Base-by-base conservation (phyloP, 495 filamentous ascomycete species). In the Penicillium herquei region DNA sequence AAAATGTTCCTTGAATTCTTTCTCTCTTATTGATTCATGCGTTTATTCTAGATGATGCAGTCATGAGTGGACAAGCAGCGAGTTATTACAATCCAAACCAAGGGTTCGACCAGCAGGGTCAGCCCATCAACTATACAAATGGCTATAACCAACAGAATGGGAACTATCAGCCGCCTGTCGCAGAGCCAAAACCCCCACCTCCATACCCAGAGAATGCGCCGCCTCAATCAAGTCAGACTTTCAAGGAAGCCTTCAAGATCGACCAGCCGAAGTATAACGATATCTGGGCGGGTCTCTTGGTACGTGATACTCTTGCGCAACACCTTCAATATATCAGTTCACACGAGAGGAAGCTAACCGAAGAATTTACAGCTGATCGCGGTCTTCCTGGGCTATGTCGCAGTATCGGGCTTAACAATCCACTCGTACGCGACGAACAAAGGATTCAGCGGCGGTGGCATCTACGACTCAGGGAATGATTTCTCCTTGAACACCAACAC, bases 191-290 rank as follows among this genome's bases (percentile, higher is more conserved):
- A 49, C 66, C 62, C 11, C 65, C 59, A 2, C 65, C 64, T 8
- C 54, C 52, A 26, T 67, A 63, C 34, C 56, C 61, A 7, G 57
- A 75, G 40, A 66, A 63, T 33, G 66, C 71, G 11, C 67, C 71
- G 13, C 68, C 70, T 14, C 68, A 68, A 21, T 31, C 39, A 3
- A 3, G 16, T 41, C 39, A 37, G 26, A 63, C 56, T 12, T 97
- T 92, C 61, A 85, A 93, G 13, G 80, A 96, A 63, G 81, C 82
- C 1, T 96, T 96, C 73, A 84, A 83, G 68, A 64, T 96, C 37
- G 81, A 90, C 52, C 84, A 84, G 53, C 92, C 92, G 11, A 95
- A 94, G 64, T 96, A 79, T 68, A 88, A 96, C 62, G 92, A 96
- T 63, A 50, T 91, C 6, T 96, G 91, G 92, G 91, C 91, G 5